Base-by-base conservation (phyloP, 2,329 filamentous ascomycete genomes). In the Fusarium sp. region DNA sequence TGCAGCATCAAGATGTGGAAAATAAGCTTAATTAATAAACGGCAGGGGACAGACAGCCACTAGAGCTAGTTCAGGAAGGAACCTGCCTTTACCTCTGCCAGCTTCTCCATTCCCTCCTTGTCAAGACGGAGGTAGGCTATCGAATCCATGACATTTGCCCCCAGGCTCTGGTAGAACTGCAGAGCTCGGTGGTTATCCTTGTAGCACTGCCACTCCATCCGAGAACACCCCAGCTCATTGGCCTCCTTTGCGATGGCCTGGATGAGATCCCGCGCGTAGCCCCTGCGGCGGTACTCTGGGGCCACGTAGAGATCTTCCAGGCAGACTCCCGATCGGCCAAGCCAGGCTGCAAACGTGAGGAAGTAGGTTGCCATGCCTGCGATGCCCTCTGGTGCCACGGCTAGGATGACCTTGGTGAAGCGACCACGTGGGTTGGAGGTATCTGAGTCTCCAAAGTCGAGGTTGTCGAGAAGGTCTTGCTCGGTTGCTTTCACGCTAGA, bases 361-460 rank as follows among this genome's bases (percentile, higher is more conserved):
- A 65, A 68, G 52, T 65, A 69, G 35, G 63, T 69, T 31, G 67
- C 62, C 62, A 66, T 65, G 54, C 62, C 67, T 20, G 67, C 62
- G 27, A 69, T 22, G 8, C 57, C 65, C 33, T 65, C 62, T 56
- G 67, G 67, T 24, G 60, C 41, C 5, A 61, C 57, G 41, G 57
- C 50, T 16, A 63, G 48, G 45, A 66, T 31, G 24, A 67, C 18
- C n/a, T 62, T 61, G 24, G 57, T 50, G 48, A 65, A 61, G 60
- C 60, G 59, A 29, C 52, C 41, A 14, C 48, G 31, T 16, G 64
- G 24, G 18, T 18, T 33, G 18, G 41, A 11, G n/a, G 45, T 4
- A 35, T 57, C 20, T 1, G 20, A 41, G 29, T 50, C 20, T 27
- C 22, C 56, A 48, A 68, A 68, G 52, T 68, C 67, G 27, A 58